phyloP scores from a whole-genome alignment of 257 asterid genomes.

The Solanum chmielewskii region DNA sequence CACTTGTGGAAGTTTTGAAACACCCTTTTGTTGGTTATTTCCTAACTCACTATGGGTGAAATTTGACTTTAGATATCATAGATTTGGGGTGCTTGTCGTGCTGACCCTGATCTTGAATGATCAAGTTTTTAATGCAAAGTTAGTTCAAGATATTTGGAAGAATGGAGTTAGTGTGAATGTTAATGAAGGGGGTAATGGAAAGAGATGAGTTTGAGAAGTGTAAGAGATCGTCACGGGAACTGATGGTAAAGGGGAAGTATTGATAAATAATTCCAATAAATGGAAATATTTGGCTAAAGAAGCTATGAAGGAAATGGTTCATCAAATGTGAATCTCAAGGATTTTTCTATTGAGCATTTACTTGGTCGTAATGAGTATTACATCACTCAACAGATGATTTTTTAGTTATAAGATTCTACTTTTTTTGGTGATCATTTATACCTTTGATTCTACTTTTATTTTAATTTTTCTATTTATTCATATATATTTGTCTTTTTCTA shows the following conservation, averaged over 20 bases:
- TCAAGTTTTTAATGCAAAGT: not conserved
- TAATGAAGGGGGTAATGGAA: not conserved
- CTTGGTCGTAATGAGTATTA: too few species aligned
- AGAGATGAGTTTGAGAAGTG: not conserved
- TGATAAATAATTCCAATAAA: not conserved
- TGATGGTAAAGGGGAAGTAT: not conserved
- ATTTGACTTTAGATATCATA: slow-evolving; percentile 5
- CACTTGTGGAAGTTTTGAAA: slow-evolving; percentile 2
- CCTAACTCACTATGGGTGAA: slow-evolving; percentile 28
- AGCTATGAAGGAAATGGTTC: not conserved
- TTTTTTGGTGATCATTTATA: too few species aligned
- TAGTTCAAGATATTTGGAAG: not conserved
- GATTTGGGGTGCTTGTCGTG: not conserved
- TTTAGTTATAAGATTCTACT: too few species aligned
- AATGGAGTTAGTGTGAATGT: not conserved
- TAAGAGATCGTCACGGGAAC: not conserved
- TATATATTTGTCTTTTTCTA: too few species aligned
- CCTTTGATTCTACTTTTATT: too few species aligned
- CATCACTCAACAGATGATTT: too few species aligned
- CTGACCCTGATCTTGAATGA: not conserved
- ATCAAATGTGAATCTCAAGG: not conserved
- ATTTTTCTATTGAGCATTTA: too few species aligned
- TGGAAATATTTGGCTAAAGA: not conserved
- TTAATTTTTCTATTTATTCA: too few species aligned
- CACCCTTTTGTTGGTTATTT: too few species aligned